phyloP scores from a whole-genome alignment of 192 early-diverging fungal species.

The Dissophora globulifera region DNA sequence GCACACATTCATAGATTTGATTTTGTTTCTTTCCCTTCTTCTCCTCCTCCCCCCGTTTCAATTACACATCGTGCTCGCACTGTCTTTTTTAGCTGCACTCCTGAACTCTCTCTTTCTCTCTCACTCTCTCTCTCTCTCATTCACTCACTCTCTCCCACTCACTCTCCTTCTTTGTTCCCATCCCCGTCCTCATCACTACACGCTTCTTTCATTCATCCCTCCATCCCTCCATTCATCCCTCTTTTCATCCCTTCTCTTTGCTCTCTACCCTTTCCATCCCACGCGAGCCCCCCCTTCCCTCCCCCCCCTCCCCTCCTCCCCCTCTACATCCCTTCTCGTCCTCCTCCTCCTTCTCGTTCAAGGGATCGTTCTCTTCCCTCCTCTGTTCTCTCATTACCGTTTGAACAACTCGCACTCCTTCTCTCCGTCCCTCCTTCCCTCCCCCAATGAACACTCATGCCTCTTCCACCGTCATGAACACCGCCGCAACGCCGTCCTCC shows the following conservation, averaged over 20 bases:
- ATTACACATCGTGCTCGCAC: no score
- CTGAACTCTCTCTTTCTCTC: background rate
- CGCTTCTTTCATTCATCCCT: background rate
- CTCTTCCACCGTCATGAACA: slow-evolving; percentile 1
- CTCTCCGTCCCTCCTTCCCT: no score
- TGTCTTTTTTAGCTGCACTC: no score
- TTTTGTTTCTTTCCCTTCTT: background rate
- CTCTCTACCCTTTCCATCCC: background rate
- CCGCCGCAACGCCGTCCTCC: background rate
- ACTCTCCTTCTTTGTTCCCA: background rate
- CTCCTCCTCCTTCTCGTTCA: background rate
- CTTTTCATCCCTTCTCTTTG: background rate
- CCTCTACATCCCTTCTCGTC: slow-evolving; percentile 6
- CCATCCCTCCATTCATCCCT: background rate
- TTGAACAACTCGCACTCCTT: background rate
- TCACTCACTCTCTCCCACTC: background rate
- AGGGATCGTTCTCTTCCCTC: background rate
- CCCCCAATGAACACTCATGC: no score
- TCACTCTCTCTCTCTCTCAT: background rate
- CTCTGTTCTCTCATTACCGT: background rate
- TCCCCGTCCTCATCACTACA: background rate
- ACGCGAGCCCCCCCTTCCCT: background rate
- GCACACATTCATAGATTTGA: background rate
- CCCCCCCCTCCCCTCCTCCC: background rate
- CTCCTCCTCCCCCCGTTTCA: background rate